These are phyloP conservation scores for Eurotiales sp. DNA, from an alignment of 2,329 filamentous ascomycete genomes.

Conservation along the genomic window DNA sequence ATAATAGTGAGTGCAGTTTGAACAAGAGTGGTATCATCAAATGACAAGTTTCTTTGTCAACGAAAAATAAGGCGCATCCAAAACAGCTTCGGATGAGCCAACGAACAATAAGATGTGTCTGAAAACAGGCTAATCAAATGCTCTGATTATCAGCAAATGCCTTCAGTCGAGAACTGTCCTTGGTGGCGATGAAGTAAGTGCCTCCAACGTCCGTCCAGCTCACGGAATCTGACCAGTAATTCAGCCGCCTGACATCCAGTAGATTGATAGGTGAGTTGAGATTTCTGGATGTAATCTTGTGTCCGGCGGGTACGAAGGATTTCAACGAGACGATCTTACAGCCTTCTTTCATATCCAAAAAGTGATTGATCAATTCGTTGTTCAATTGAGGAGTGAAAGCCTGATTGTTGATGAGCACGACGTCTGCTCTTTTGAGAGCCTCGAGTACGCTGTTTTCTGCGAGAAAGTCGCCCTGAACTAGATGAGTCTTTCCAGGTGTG, in stretches of 20 bases:
- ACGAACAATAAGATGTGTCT: not conserved
- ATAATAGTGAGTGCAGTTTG: conserved; percentile 12
- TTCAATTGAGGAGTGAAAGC: conserved; percentile 88
- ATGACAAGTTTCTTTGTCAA: not conserved
- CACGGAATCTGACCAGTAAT: conserved; percentile 68
- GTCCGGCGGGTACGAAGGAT: conserved; percentile 78
- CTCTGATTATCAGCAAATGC: conserved; percentile 39
- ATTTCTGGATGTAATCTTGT: conserved; percentile 69
- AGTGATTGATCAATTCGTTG: conserved; percentile 78
- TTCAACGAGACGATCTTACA: conserved; percentile 88
- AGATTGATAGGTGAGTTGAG: conserved; percentile 78
- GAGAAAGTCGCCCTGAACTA: conserved; percentile 81
- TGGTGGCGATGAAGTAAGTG: conserved; percentile 82
- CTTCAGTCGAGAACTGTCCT: conserved; percentile 58
- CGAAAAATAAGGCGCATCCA: not conserved
- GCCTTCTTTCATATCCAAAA: conserved; percentile 87
- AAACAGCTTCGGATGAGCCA: not conserved
- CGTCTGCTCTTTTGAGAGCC: conserved; percentile 78
- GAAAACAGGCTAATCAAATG: too few species aligned
- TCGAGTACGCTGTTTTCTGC: conserved; percentile 66
- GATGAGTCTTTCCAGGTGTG: conserved; percentile 69
- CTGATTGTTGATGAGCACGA: conserved; percentile 98
- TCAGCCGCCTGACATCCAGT: conserved; percentile 69
- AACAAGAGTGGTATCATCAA: conserved; percentile 18
- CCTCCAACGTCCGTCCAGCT: conserved; percentile 88